Base-by-base conservation (phyloP, 805 yeast genomes). In the Pichia nakasei region DNA sequence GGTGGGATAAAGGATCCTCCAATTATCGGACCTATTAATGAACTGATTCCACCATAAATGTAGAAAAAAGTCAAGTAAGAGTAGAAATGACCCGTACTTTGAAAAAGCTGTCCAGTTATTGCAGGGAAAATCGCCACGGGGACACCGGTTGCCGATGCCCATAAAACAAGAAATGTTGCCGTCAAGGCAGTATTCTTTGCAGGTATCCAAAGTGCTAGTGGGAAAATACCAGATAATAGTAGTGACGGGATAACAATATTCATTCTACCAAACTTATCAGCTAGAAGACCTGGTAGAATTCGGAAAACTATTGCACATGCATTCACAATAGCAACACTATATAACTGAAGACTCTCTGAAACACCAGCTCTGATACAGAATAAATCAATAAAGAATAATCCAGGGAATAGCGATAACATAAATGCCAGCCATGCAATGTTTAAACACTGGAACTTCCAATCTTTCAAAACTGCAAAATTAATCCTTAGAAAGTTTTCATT, bases 361-460 rank as follows among this genome's bases (percentile, higher is more conserved):
- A 70, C 75, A 38, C 72, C 71, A 2, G 78, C 70, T 52, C 79
- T 58, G 13, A 71, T 64, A 55, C 78, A 77, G 42, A 76, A 63
- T 27, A 76, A 61, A 35, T 76, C 72, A 29, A 75, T 76, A 51
- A 77, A 78, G 3, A 80, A 83, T 46, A 78, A 63, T 57, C 76
- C 69, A 13, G 80, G 70, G 35, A 69, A 61, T 8, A 68, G 40
- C 1, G 52, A 50, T 17, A 58, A 33, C 39, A 56, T 44, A 20
- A 52, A 59, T 4, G 70, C 53, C 55, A 69, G 74, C 21, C 67
- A 54, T 2, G 61, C 53, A 22, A 67, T 48, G 29, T 69, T 46
- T 60, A 72, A 66, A 0, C 73, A 66, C 13, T 59, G 57, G 31
- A 65, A 59, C 19, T 46, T 48, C 42, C 68, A 55, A 32, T 72